Evolutionary conservation across 1,284 basidiomycete genomes (phyloP).

Genomic region (Marasmius sp.): DNA sequence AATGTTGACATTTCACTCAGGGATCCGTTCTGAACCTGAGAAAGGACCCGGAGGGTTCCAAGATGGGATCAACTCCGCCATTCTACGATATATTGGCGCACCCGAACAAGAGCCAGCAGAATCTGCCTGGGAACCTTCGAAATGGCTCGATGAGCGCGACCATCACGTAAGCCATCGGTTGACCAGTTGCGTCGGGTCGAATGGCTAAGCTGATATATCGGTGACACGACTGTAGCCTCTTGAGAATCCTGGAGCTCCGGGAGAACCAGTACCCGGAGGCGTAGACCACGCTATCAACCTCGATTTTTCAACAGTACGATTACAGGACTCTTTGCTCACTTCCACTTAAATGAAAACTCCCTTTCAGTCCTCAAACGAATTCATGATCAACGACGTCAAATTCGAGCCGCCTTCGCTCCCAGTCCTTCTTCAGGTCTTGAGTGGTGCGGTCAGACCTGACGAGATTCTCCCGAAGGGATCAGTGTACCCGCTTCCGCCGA

Average conservation of each 20-base stretch:
- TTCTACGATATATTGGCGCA: constrained; percentile 45
- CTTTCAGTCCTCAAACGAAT: not conserved
- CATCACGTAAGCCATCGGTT: too few relatives aligned
- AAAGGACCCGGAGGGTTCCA: constrained; percentile 22
- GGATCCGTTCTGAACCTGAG: constrained; percentile 29
- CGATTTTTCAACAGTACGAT: constrained; percentile 1
- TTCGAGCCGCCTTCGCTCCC: constrained; percentile 26
- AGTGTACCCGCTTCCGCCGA: constrained; percentile 21
- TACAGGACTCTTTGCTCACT: too few relatives aligned
- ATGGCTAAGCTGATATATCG: not conserved
- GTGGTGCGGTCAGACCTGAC: constrained; percentile 16
- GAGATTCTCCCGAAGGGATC: constrained; percentile 20
- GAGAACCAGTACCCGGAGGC: not conserved
- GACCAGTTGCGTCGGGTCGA: not conserved
- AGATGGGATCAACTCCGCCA: constrained; percentile 38
- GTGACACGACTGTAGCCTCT: not conserved
- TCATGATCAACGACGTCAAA: constrained; percentile 16
- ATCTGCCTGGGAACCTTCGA: constrained; percentile 16
- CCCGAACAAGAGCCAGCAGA: constrained; percentile 31
- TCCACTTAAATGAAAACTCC: too few relatives aligned
- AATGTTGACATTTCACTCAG: not conserved
- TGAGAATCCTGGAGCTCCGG: constrained; percentile 10
- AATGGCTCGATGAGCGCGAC: constrained; percentile 16
- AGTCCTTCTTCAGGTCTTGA: constrained; percentile 27
- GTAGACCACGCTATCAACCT: constrained; percentile 6